Conservation (phyloP, 2,329 filamentous ascomycete genomes). For the Sphaerulina populicola region DNA sequence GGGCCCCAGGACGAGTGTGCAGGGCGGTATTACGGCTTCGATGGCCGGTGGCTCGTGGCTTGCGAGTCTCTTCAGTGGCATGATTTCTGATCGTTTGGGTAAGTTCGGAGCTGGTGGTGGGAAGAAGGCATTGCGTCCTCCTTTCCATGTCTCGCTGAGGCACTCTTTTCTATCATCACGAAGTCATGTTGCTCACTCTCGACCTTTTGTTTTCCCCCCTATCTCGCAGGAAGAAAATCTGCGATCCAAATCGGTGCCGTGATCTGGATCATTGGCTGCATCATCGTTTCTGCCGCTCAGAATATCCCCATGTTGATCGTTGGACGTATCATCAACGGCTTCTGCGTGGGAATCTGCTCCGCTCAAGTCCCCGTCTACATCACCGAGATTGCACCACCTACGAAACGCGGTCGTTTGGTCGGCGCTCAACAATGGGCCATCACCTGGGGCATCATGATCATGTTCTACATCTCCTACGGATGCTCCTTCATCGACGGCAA, state of each 20-base stretch:
- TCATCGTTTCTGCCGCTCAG: slow-evolving; percentile 55
- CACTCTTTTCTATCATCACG: too few species aligned
- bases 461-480: slow-evolving; percentile 49
- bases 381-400: slow-evolving; percentile 54
- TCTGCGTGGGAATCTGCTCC: slow-evolving; percentile 65
- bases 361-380: slow-evolving; percentile 63
- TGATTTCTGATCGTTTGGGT: slow-evolving; percentile 47
- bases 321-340: slow-evolving; percentile 62
- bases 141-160: too few species aligned
- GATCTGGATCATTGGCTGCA: slow-evolving; percentile 50
- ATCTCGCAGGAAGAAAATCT: slow-evolving; percentile 40
- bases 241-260: slow-evolving; percentile 41
- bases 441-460: slow-evolving; percentile 46
- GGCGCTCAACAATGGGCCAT: slow-evolving; percentile 68
- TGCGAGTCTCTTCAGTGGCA: slow-evolving; percentile 54
- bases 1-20: slow-evolving; percentile 47
- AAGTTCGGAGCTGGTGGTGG: too few species aligned
- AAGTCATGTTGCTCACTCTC: too few species aligned
- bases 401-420: slow-evolving; percentile 56
- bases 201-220: too few species aligned
- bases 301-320: slow-evolving; percentile 63
- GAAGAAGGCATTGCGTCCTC: too few species aligned
- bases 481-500: slow-evolving; percentile 53
- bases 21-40: slow-evolving; percentile 61
- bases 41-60: slow-evolving; percentile 65